phyloP scores from a whole-genome alignment of 768 basidiomycete genomes.

The Suillus cothurnatus region DNA sequence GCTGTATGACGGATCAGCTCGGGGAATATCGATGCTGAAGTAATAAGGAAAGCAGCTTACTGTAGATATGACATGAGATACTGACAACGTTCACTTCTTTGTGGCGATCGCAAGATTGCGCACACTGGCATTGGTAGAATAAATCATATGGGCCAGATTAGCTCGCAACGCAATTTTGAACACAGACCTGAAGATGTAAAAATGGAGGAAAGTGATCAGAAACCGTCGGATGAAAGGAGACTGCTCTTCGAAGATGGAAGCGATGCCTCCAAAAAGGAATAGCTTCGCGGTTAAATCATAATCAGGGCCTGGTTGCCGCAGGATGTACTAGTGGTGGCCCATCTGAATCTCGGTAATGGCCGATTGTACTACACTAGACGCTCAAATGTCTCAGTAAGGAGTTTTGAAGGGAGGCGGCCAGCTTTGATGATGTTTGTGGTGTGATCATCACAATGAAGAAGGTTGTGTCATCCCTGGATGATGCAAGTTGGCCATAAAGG shows the following conservation, averaged over 20 bases:
- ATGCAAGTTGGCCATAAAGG: neutral
- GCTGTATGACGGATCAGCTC: neutral
- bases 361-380: neutral
- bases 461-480: neutral
- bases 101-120: neutral
- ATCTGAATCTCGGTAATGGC: neutral
- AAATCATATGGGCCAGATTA: neutral
- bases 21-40: neutral
- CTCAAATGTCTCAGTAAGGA: neutral
- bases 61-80: neutral
- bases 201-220: neutral
- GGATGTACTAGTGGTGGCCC: neutral
- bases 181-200: neutral
- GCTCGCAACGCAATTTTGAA: neutral
- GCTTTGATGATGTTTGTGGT: neutral
- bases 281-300: neutral
- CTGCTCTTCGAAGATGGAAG: neutral
- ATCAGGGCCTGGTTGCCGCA: neutral
- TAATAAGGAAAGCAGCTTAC: neutral
- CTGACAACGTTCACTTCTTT: neutral
- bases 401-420: neutral
- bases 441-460: neutral
- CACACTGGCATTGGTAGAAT: neutral
- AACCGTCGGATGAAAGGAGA: neutral
- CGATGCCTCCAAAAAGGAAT: neutral